phyloP scores from a whole-genome alignment of 2,329 filamentous ascomycete genomes.

The Arthrobotrys entomopaga region DNA sequence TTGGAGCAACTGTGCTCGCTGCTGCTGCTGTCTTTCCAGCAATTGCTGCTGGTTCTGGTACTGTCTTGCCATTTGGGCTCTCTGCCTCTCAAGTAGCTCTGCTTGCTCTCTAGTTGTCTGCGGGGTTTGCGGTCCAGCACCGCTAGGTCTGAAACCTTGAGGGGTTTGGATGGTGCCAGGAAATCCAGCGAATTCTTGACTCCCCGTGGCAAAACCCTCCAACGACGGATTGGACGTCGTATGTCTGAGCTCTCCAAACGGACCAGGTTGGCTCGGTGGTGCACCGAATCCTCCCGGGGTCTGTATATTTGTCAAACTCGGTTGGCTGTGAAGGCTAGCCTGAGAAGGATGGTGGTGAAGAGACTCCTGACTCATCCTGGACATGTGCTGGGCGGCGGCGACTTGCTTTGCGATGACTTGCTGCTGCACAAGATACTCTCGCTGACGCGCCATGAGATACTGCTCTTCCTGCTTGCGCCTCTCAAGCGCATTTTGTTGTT shows the following conservation, averaged over 20 bases:
- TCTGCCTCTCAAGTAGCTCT: constrained; percentile 57
- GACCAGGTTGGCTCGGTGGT: constrained; percentile 56
- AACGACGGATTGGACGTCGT: constrained; percentile 49
- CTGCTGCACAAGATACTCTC: constrained; percentile 89
- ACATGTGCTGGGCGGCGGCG: constrained; percentile 71
- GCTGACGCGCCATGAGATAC: constrained; percentile 93
- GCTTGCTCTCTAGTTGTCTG: constrained; percentile 55
- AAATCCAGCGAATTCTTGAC: constrained; percentile 46
- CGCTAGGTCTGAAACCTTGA: constrained; percentile 37
- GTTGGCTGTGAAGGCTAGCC: constrained; percentile 95
- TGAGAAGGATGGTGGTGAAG: constrained; percentile 94
- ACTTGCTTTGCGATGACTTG: constrained; percentile 76
- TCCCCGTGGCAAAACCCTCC: constrained; percentile 24
- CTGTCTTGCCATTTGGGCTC: constrained; percentile 49
- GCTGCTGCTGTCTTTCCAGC: constrained; percentile 49
- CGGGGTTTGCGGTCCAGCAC: constrained; percentile 23
- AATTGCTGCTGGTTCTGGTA: constrained; percentile 49
- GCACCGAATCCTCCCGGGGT: constrained; percentile 56
- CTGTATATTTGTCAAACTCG: constrained; percentile 88
- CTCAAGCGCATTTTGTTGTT: constrained; percentile 97
- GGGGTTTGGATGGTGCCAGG: constrained; percentile 23
- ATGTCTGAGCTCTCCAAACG: constrained; percentile 52
- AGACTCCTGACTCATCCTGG: constrained; percentile 67
- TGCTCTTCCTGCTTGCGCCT: constrained; percentile 98
- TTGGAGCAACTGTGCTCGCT: constrained; percentile 46